These are phyloP conservation scores for Claviceps pusilla DNA, from an alignment of 2,329 filamentous ascomycete genomes.

Conservation along the genomic window DNA sequence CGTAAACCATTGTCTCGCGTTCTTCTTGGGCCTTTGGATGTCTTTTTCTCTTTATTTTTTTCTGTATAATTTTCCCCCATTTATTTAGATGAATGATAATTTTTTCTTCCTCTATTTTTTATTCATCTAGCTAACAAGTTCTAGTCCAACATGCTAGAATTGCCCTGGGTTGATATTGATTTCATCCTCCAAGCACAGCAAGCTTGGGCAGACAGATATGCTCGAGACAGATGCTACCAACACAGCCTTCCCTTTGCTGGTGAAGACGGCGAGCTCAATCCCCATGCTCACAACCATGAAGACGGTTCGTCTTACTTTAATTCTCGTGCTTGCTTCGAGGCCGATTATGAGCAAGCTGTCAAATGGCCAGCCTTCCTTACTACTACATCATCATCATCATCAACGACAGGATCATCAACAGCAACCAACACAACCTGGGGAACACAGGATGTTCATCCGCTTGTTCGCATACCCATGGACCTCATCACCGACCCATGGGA, in stretches of 20 bases:
- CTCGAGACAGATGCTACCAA: slow-evolving; percentile 18
- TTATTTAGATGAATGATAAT: no score
- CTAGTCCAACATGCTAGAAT: slow-evolving; percentile 28
- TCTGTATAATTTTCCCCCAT: no score
- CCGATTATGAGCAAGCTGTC: slow-evolving; percentile 18
- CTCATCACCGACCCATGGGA: slow-evolving; percentile 29
- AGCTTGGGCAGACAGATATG: slow-evolving; percentile 28
- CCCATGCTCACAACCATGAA: slow-evolving; percentile 10
- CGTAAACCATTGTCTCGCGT: not conserved
- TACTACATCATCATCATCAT: no score
- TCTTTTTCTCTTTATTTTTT: not conserved
- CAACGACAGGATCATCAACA: not conserved
- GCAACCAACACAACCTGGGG: slow-evolving; percentile 10
- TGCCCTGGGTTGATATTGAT: slow-evolving; percentile 29
- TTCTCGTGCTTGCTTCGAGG: slow-evolving; percentile 21
- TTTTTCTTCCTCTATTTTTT: not conserved
- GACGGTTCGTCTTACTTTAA: slow-evolving; percentile 18
- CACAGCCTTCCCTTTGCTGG: slow-evolving; percentile 13
- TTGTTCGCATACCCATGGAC: slow-evolving; percentile 22
- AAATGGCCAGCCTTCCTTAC: slow-evolving; percentile 10
- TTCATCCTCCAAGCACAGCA: slow-evolving; percentile 34
- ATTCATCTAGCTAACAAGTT: not conserved
- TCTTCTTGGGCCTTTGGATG: not conserved
- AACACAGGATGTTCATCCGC: slow-evolving; percentile 23
- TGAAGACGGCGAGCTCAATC: slow-evolving; percentile 1